A percentile compares a stretch with the other conserved stretches of the same genome.
These are phyloP conservation scores for Trichoderma afroharzianum DNA, from an alignment of 2,329 filamentous ascomycete species.

Conservation along the genomic window DNA sequence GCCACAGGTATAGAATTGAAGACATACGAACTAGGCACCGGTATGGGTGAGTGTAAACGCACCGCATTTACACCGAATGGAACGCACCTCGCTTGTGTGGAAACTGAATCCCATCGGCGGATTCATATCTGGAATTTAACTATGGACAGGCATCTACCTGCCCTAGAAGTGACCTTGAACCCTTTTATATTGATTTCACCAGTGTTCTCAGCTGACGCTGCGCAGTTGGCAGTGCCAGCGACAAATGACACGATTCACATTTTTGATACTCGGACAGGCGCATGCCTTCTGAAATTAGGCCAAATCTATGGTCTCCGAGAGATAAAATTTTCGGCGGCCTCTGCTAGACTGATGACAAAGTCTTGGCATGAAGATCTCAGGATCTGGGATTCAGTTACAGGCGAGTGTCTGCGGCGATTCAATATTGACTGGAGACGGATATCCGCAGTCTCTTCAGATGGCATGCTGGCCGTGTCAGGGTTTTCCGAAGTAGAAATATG, in stretches of 20 bases:
- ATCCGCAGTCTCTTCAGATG: neutral
- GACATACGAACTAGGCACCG: neutral
- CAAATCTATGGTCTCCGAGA: fast-evolving
- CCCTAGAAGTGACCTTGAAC: neutral
- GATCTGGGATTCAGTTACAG: neutral
- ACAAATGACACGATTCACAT: neutral
- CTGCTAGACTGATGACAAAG: neutral
- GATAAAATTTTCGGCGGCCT: neutral
- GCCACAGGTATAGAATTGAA: neutral
- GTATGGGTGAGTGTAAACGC: neutral
- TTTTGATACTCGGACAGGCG: neutral
- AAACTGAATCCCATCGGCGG: fast-evolving
- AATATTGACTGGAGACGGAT: fast-evolving
- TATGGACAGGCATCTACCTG: neutral
- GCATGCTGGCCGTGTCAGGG: neutral
- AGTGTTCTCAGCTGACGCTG: neutral
- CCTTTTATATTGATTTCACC: too few species aligned
- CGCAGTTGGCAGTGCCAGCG: neutral
- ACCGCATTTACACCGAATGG: neutral
- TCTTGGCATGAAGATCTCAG: fast-evolving
- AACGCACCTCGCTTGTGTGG: neutral
- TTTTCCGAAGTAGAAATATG: neutral
- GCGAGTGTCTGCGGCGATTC: neutral
- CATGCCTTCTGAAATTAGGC: neutral
- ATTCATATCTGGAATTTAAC: neutral